These are phyloP conservation scores for Teratosphaeria nubilosa DNA, from an alignment of 2,329 filamentous ascomycete genomes.

Conservation along the genomic window DNA sequence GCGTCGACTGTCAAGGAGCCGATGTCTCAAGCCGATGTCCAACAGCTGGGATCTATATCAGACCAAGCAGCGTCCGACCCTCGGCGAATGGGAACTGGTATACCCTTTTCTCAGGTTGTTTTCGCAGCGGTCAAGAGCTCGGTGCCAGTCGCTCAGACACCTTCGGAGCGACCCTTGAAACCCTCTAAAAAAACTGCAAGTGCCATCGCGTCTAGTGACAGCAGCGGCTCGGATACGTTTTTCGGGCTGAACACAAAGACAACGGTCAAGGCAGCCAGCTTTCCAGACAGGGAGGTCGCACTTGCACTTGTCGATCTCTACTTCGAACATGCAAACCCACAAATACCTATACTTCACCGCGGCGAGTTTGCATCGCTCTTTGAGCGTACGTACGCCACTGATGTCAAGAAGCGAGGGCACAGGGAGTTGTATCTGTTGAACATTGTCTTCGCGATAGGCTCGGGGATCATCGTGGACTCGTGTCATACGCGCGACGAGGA, in stretches of 20 bases:
- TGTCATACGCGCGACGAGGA: constrained; percentile 23
- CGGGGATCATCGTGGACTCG: constrained; percentile 72
- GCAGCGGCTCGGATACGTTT: constrained; percentile 78
- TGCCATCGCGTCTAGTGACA: constrained; percentile 38
- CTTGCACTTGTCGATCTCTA: constrained; percentile 68
- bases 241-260: constrained; percentile 92
- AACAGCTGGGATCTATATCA: constrained; percentile 57
- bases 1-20: constrained; percentile 27
- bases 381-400: constrained; percentile 65
- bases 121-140: constrained; percentile 86
- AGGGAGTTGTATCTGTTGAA: constrained; percentile 89
- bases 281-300: constrained; percentile 69
- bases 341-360: constrained; percentile 85
- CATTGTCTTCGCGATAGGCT: constrained; percentile 93
- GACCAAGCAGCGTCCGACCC: constrained; percentile 70
- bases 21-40: neutral
- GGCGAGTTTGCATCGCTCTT: constrained; percentile 85
- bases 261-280: constrained; percentile 72
- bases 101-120: constrained; percentile 88
- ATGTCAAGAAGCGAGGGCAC: constrained; percentile 57
- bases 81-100: constrained; percentile 66
- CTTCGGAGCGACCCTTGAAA: constrained; percentile 50
- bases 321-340: constrained; percentile 92
- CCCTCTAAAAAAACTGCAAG: constrained; percentile 47
- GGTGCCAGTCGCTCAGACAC: constrained; percentile 38